Percentiles rank a stretch among this genome's conserved stretches.
phyloP scores from a whole-genome alignment of 768 basidiomycete species.

The Hygrophoropsis aurantiaca region DNA sequence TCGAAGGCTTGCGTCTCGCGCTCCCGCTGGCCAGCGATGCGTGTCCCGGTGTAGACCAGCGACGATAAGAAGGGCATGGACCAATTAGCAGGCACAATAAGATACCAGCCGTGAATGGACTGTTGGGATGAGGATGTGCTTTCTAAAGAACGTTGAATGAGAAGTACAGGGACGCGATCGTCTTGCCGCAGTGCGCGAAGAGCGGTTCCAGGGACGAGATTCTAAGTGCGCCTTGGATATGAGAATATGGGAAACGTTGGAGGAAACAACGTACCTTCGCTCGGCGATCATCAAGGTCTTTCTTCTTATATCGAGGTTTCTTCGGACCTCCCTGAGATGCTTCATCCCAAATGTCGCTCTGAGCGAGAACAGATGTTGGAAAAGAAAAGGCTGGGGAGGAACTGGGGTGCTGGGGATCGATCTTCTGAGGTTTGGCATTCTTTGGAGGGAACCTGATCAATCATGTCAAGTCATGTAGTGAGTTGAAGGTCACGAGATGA shows the following conservation, averaged over 20 bases:
- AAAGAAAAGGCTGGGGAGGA: slow-evolving; percentile 34
- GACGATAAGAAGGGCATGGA: slow-evolving; percentile 87
- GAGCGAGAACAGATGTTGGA: slow-evolving; percentile 60
- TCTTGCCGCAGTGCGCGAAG: slow-evolving; percentile 72
- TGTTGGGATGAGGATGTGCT: slow-evolving; percentile 29
- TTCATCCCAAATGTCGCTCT: slow-evolving; percentile 72
- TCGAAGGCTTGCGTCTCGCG: slow-evolving; percentile 81
- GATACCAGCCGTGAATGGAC: slow-evolving; percentile 80
- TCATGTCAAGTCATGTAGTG: background rate
- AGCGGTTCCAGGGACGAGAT: slow-evolving; percentile 73
- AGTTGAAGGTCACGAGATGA: background rate
- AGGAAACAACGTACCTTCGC: slow-evolving; percentile 51
- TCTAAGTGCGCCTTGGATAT: slow-evolving; percentile 39
- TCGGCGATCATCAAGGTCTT: slow-evolving; percentile 82
- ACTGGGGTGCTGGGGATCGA: slow-evolving; percentile 23
- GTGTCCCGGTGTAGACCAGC: slow-evolving; percentile 78
- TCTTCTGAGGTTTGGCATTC: slow-evolving; percentile 52
- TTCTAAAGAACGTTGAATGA: slow-evolving; percentile 78
- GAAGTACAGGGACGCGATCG: slow-evolving; percentile 77
- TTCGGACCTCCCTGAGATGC: slow-evolving; percentile 53
- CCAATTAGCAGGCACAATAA: slow-evolving; percentile 88
- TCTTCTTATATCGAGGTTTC: slow-evolving; percentile 73
- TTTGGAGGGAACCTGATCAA: slow-evolving; percentile 78
- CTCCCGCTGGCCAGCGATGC: slow-evolving; percentile 84
- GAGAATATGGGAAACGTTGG: background rate